Percentiles rank a stretch among this genome's conserved stretches.
Conservation (phyloP, 768 basidiomycete species). For the Hericium alpestre region DNA sequence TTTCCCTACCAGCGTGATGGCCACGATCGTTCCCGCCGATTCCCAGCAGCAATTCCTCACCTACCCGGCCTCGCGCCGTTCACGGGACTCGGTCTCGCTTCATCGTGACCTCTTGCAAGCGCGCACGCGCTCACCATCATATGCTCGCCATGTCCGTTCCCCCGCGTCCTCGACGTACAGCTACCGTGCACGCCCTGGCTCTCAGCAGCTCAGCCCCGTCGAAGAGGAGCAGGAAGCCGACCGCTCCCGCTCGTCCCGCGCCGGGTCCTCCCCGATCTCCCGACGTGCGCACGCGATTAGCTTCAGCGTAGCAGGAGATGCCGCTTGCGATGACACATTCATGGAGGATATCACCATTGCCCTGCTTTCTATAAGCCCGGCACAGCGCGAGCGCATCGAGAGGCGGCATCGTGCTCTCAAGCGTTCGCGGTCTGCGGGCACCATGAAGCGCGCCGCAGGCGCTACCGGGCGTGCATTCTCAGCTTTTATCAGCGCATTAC, state of each 20-base stretch:
- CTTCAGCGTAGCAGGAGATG: neutral
- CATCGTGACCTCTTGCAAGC: neutral
- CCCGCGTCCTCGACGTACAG: constrained; percentile 11
- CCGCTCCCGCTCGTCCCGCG: constrained; percentile 8
- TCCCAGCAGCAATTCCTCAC: neutral
- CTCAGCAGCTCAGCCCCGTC: constrained; percentile 13
- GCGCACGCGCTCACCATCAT: neutral
- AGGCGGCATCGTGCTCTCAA: neutral
- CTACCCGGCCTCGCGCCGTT: neutral
- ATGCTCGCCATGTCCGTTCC: constrained; percentile 7
- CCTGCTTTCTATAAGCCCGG: constrained; percentile 5
- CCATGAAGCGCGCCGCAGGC: constrained; percentile 4
- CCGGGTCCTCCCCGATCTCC: constrained; percentile 1
- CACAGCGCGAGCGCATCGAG: constrained; percentile 9
- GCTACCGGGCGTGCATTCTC: constrained; percentile 8
- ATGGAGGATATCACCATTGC: constrained; percentile 11
- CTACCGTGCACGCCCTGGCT: constrained; percentile 4
- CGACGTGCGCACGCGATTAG: neutral
- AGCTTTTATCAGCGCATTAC: neutral
- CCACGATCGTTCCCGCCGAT: neutral
- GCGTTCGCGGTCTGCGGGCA: neutral
- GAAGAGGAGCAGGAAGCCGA: constrained; percentile 12
- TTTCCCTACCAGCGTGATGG: neutral
- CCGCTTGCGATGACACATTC: constrained; percentile 6
- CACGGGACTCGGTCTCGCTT: neutral